Conservation (phyloP, 176 grass and related monocot genomes). For the Eleusine coracana region DNA sequence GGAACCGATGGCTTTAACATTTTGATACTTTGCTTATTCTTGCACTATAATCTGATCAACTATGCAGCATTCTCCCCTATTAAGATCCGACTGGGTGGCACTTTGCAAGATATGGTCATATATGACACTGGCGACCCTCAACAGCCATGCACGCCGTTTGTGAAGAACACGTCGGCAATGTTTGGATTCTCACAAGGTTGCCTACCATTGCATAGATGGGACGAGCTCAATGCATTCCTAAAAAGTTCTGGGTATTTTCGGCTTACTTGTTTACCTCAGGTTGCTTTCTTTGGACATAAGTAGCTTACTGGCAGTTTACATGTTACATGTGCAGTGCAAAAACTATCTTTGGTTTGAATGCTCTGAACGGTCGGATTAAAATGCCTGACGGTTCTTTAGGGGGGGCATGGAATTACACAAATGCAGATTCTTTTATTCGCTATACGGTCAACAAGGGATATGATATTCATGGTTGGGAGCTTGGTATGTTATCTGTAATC, state of each 20-base stretch:
- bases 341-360: constrained; percentile 76
- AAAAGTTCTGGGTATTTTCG: constrained; percentile 63
- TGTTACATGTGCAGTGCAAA: constrained; percentile 47
- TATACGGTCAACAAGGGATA: constrained; percentile 73
- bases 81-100: constrained; percentile 82
- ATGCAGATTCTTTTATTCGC: constrained; percentile 68
- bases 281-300: constrained; percentile 21
- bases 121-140: constrained; percentile 52
- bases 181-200: constrained; percentile 83
- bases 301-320: neutral
- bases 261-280: neutral
- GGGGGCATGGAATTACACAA: constrained; percentile 85
- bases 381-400: constrained; percentile 69
- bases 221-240: constrained; percentile 88
- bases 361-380: constrained; percentile 67
- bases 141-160: constrained; percentile 59
- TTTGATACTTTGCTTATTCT: neutral
- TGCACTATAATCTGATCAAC: neutral
- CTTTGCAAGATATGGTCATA: constrained; percentile 81
- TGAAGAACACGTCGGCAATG: constrained; percentile 68
- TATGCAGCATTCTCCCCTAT: constrained; percentile 85
- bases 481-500: constrained; percentile 49
- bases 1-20: neutral
- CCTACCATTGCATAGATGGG: constrained; percentile 86
- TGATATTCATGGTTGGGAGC: constrained; percentile 79